phyloP scores from a whole-genome alignment of 2,329 filamentous ascomycete species.

The Gnomoniopsis sp. region DNA sequence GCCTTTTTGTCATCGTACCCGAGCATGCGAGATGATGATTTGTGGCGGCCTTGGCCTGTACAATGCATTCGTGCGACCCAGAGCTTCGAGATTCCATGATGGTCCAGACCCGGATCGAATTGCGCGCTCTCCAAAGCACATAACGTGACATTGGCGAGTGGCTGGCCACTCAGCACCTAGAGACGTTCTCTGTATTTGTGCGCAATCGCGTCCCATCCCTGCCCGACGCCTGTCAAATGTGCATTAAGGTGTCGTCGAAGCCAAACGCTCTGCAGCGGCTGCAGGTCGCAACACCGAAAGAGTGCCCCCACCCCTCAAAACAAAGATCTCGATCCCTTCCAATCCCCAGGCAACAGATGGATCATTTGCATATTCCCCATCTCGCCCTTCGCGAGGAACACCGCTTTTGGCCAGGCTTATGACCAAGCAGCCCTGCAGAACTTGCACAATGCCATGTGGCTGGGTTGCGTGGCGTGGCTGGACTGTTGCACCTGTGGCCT shows the following conservation, averaged over 20 bases:
- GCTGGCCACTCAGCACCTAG: background rate
- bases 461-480: background rate
- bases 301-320: no score
- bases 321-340: background rate
- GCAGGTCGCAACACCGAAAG: background rate
- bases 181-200: background rate
- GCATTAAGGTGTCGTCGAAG: background rate
- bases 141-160: background rate
- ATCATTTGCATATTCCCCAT: background rate
- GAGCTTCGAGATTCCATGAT: background rate
- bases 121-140: background rate
- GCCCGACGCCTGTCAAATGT: conserved; percentile 11
- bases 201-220: conserved; percentile 1
- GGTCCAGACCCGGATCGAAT: conserved; percentile 3
- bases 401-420: background rate
- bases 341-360: background rate
- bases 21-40: conserved; percentile 6
- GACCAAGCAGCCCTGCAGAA: no score
- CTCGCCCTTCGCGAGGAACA: background rate
- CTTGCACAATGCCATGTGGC: background rate
- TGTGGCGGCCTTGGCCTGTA: conserved; percentile 1
- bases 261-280: background rate
- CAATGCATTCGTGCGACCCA: conserved; percentile 2
- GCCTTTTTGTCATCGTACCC: conserved; percentile 3
- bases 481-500: background rate